Conservation (phyloP, 2,329 filamentous ascomycete species). For the Ramichloridium luteum region DNA sequence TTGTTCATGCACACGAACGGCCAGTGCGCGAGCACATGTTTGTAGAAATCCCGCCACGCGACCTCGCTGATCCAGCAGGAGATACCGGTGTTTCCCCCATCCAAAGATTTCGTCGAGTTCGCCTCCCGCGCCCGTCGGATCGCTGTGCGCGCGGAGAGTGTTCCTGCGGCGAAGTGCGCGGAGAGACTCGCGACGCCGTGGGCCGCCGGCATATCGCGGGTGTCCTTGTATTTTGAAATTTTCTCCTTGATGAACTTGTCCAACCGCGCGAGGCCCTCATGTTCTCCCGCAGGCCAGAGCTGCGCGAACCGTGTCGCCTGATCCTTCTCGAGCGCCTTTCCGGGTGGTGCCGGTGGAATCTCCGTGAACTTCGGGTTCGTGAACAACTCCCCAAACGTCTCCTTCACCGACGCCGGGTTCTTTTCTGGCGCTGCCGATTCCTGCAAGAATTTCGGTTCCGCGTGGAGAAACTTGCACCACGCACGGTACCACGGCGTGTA, state of each 20-base stretch:
- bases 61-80: slow-evolving; percentile 69
- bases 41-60: slow-evolving; percentile 82
- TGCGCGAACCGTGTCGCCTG: slow-evolving; percentile 46
- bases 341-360: slow-evolving; percentile 51
- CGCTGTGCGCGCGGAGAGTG: slow-evolving; percentile 54
- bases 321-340: slow-evolving; percentile 48
- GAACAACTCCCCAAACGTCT: slow-evolving; percentile 47
- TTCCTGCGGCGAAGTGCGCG: slow-evolving; percentile 59
- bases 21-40: slow-evolving; percentile 73
- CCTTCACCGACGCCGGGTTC: slow-evolving; percentile 41
- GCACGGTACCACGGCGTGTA: slow-evolving; percentile 71
- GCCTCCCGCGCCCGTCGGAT: slow-evolving; percentile 49
- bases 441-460: slow-evolving; percentile 54
- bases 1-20: slow-evolving; percentile 72
- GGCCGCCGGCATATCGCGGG: slow-evolving; percentile 53
- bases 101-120: slow-evolving; percentile 52
- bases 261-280: slow-evolving; percentile 54
- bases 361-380: slow-evolving; percentile 30
- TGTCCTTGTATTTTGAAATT: slow-evolving; percentile 48
- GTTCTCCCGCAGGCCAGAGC: slow-evolving; percentile 65
- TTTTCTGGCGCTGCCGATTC: slow-evolving; percentile 44
- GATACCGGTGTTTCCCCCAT: slow-evolving; percentile 54
- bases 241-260: slow-evolving; percentile 55
- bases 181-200: slow-evolving; percentile 57
- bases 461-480: slow-evolving; percentile 63